Base-by-base conservation (phyloP, 2,329 filamentous ascomycete genomes). In the Coniochaeta sp. region DNA sequence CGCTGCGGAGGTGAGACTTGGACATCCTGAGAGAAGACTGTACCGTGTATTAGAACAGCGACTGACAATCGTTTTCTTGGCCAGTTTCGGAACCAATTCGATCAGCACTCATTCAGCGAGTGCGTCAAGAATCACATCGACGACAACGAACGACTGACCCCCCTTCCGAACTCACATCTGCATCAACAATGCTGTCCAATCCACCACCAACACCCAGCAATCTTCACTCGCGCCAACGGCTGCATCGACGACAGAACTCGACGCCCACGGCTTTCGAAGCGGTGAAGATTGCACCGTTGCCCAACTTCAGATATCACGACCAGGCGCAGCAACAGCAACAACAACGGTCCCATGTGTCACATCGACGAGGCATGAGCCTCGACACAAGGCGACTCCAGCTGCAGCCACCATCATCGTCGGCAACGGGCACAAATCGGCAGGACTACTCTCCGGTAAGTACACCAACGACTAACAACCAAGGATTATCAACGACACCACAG, bases 211-310 rank as follows among this genome's bases (percentile, higher is more conserved):
- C 68, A 64, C 81, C 84, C 71, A 85, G 82, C 77, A 86, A 81
- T 81, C 85, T 91, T 80, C 87, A 90, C 74, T 83, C 83, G 76
- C 87, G 87, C 75, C 85, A 87, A 74, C 85, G 85, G 78, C 83
- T 86, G 77, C 91, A 96, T 79, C 85, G 90, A 75, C 89, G 92
- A 78, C 91, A 96, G 80, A 88, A 90, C 71, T 96, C 92, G 70
- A 93, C 90, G 71, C 90, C 90, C 65, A 85, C 83, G 75, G 84
- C 83, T 73, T 90, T 90, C 77, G 90, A 93, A 74, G 85, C 86
- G 70, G 83, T 85, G 72, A 89, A 87, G 82, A 85, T 87, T 77
- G 78, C 77, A 62, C 83, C 81, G 77, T 81, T 89, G 77, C 84
- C 87, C 70, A 81, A 75, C 62, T 79, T 84, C 75, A 79, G 76